Conservation (phyloP, 2,329 filamentous ascomycete genomes). For the Xylariomycetidae sp. region DNA sequence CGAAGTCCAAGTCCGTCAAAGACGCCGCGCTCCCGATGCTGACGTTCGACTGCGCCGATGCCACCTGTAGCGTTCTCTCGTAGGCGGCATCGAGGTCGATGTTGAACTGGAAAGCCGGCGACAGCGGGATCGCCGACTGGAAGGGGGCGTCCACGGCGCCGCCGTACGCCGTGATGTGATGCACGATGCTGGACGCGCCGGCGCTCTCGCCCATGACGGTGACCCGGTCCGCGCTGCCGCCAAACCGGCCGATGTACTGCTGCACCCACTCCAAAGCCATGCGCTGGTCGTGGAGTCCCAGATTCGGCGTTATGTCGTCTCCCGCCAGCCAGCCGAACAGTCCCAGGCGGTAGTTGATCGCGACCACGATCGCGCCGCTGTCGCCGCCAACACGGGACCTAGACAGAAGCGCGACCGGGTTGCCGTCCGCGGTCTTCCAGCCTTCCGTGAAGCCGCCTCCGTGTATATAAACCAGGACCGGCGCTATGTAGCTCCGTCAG, state of each 20-base stretch:
- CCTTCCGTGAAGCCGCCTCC: constrained; percentile 21
- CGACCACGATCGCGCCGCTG: constrained; percentile 14
- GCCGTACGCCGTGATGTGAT: constrained; percentile 42
- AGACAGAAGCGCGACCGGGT: constrained; percentile 15
- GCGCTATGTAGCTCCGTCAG: constrained; percentile 14
- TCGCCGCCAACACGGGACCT: constrained; percentile 8
- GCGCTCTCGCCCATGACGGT: constrained; percentile 47
- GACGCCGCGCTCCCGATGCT: constrained; percentile 5
- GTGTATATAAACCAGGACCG: constrained; percentile 23
- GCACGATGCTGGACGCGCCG: constrained; percentile 43
- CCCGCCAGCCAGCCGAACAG: constrained; percentile 21
- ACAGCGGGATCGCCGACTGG: constrained; percentile 15
- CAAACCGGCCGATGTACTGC: constrained; percentile 41
- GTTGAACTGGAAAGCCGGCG: constrained; percentile 20
- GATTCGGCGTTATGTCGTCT: constrained; percentile 33
- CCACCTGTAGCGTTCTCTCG: constrained; percentile 11
- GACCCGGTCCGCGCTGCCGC: constrained; percentile 27
- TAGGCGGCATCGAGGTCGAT: constrained; percentile 12
- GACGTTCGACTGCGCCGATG: constrained; percentile 4
- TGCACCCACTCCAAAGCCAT: constrained; percentile 45
- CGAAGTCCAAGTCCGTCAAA: constrained; percentile 5
- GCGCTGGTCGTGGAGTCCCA: constrained; percentile 43
- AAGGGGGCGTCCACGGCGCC: constrained; percentile 23
- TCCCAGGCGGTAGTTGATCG: constrained; percentile 21
- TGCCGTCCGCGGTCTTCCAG: constrained; percentile 14